Evolutionary conservation across 805 yeast species (phyloP).

Genomic region (Sugiyamaella americana): DNA sequence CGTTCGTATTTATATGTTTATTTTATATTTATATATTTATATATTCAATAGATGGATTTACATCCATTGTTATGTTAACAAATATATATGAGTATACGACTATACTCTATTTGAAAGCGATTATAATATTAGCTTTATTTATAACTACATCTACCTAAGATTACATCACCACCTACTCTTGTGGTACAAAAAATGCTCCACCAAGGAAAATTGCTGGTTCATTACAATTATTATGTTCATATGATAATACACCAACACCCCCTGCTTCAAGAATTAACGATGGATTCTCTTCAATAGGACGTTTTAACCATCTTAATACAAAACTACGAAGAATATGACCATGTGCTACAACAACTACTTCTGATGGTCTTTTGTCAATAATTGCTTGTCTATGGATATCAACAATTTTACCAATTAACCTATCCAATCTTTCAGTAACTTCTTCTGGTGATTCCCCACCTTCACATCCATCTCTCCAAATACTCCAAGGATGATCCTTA

Average conservation of each 20-base stretch:
- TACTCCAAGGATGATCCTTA: conserved; percentile 53
- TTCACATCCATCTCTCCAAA: conserved; percentile 92
- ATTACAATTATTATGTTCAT: conserved; percentile 74
- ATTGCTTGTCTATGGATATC: conserved; percentile 36
- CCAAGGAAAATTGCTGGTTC: conserved; percentile 86
- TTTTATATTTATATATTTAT: not conserved
- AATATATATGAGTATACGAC: no score
- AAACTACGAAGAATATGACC: conserved; percentile 90
- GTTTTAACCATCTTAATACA: conserved; percentile 80
- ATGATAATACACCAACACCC: conserved; percentile 86
- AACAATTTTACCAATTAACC: conserved; percentile 59
- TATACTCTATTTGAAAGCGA: no score
- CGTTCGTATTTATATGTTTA: not conserved
- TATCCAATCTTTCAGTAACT: conserved; percentile 66
- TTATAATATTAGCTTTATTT: no score
- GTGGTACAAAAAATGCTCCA: conserved; percentile 68
- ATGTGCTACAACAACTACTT: conserved; percentile 80
- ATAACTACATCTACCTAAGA: no score
- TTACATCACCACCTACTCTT: no score
- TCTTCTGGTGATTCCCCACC: conserved; percentile 70
- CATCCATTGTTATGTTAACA: no score
- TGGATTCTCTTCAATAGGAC: conserved; percentile 58
- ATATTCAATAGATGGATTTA: no score
- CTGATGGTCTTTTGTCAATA: conserved; percentile 45
- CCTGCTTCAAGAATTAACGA: conserved; percentile 87